Base-by-base conservation (phyloP, 2,329 filamentous ascomycete species). In the Colletotrichum horii region DNA sequence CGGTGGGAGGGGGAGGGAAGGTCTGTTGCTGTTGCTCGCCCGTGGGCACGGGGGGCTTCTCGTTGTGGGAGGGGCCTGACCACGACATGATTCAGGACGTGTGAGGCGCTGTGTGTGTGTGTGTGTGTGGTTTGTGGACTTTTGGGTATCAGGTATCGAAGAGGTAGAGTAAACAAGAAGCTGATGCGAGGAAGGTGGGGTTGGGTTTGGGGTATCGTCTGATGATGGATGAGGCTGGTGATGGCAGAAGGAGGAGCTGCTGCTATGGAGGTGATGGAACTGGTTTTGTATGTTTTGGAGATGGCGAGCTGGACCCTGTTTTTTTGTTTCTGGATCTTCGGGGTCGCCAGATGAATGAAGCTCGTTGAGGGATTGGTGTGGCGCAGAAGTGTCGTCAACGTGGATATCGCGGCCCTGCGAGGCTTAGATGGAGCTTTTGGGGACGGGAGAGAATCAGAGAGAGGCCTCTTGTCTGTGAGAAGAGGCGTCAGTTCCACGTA, bases 41-140 rank as follows among this genome's bases (percentile, higher is more conserved):
- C 56, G 66, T 68, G 36, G 69, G 73, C 19, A 76, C 65, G 56
- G 77, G 77, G 11, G 75, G 75, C 71, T 78, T 77, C 68, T 78
- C 77, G 34, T 75, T 70, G 69, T 38, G 22, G 36, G 65, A 66
- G 48, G 36, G 69, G 32, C 60, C 69, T 28, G 69, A 64, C 69
- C 70, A 68, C 32, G 74, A 76, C 71, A 76, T 76, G 22, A 60
- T 30, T 75, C 34, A 24, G 60, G 60, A 48, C 38, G 38, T 48
- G 38, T 19, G 38, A 48, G 38, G 38, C 19, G 38, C 19, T n/a
- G 38, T 43, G 16, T 15, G 8, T 38, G 12, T 64, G 30, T 36
- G 38, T 48, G 38, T 19, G 38, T n/a, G 38, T 38, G 12, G 28
- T 28, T 28, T 65, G 30, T 38, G n/a, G n/a, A 8, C n/a, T 19